Base-by-base conservation (phyloP, 495 filamentous ascomycete species). In the Xylaria curta region DNA sequence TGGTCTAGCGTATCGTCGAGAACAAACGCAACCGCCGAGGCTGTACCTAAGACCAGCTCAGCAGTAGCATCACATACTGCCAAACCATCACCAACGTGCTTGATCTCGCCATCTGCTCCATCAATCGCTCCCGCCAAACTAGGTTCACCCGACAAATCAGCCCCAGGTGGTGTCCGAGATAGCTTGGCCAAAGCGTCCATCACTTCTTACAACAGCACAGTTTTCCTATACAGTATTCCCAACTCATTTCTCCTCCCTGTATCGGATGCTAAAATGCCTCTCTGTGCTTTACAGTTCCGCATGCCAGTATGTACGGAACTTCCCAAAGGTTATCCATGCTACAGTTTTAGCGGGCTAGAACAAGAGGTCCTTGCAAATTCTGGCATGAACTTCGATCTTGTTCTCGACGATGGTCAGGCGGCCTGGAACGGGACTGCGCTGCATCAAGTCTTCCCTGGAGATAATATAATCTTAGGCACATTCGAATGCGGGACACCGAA, bases 271-370 rank as follows among this genome's bases (percentile, higher is more conserved):
- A 49, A 70, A 5, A 56, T 59, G 26, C 60, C 75, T 2, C 62
- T 75, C 21, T 78, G 76, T 46, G 76, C 76, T 53, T 70, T 78
- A 13, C 75, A 78, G 38, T 78, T 78, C 68, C 76, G 76, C 42
- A 75, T 78, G 75, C 76, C 76, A 3, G 72, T 74, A 28, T 78
- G 76, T 66, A 68, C 72, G 13, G 51, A 72, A 33, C 76, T 78
- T 49, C 76, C 76, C 24, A 36, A 71, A 19, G 75, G 65, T 38
- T 78, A 78, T 38, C 76, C 76, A 40, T 78, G 76, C 66, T 78
- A 75, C 47, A 69, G 59, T 53, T 77, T 77, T 49, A 78, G 73
- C 47, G 76, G 76, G n/a, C 13, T 78, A 28, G 76, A 77, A 53
- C 76, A 77, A 62, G 75, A 78, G 46, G 60, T 74, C 33, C 71